Evolutionary conservation across 1,284 basidiomycete genomes (phyloP).

Genomic region (Prillingera fragicola): DNA sequence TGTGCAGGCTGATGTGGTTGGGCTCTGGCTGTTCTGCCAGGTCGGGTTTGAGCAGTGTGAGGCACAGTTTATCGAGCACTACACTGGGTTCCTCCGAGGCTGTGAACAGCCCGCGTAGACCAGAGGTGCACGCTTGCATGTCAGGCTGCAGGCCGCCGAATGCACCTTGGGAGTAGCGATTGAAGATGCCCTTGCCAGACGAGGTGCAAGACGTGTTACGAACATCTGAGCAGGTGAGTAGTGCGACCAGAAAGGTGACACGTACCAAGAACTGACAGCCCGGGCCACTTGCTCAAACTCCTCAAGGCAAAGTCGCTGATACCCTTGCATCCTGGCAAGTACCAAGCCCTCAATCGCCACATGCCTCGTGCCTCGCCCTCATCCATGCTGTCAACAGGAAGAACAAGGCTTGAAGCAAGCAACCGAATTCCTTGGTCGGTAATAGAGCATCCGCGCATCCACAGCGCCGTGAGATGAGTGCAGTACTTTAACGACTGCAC

Average conservation of each 20-base stretch:
- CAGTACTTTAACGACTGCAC: slow-evolving; percentile 27
- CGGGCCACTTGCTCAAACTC: slow-evolving; percentile 34
- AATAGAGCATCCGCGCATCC: slow-evolving; percentile 28
- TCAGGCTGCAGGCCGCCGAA: slow-evolving; percentile 25
- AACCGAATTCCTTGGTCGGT: slow-evolving; percentile 33
- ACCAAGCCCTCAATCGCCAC: slow-evolving; percentile 30
- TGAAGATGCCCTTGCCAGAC: slow-evolving; percentile 25
- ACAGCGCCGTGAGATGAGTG: slow-evolving; percentile 32
- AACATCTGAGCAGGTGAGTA: slow-evolving; percentile 22
- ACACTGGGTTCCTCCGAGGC: slow-evolving; percentile 10
- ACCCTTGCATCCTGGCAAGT: slow-evolving; percentile 17
- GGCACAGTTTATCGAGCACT: slow-evolving; percentile 23
- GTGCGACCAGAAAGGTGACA: background rate
- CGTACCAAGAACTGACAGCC: slow-evolving; percentile 35
- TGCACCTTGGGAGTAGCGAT: slow-evolving; percentile 17
- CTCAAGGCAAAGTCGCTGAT: slow-evolving; percentile 30
- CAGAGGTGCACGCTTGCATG: slow-evolving; percentile 32
- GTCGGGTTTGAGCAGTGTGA: slow-evolving; percentile 23
- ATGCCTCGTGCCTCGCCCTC: slow-evolving; percentile 17
- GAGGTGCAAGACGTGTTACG: slow-evolving; percentile 37
- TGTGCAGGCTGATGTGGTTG: slow-evolving; percentile 13
- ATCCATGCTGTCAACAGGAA: background rate
- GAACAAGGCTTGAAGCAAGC: slow-evolving; percentile 22
- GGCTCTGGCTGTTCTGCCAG: background rate
- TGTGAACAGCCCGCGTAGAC: slow-evolving; percentile 28